phyloP scores from a whole-genome alignment of 108 stramenopile species.

The Nitzschia palea region DNA sequence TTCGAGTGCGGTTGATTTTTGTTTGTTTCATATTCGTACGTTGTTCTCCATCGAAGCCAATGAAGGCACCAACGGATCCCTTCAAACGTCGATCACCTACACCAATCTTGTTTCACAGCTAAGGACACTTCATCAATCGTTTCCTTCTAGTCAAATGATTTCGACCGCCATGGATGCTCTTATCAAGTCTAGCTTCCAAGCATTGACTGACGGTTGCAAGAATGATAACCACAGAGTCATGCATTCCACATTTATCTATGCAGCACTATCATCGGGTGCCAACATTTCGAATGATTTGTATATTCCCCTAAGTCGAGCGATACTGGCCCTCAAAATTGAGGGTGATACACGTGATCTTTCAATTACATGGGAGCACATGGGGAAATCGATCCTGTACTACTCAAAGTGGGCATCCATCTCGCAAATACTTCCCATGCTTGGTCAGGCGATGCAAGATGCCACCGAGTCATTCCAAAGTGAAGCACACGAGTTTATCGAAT shows the following conservation, averaged over 20 bases:
- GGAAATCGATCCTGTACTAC: slow-evolving; percentile 62
- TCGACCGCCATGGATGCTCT: slow-evolving; percentile 42
- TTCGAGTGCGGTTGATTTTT: slow-evolving; percentile 55
- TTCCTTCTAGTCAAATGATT: slow-evolving; percentile 59
- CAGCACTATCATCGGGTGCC: slow-evolving; percentile 69
- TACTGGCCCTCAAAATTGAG: slow-evolving; percentile 3
- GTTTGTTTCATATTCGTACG: slow-evolving; percentile 47
- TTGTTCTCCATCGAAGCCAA: slow-evolving; percentile 30
- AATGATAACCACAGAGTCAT: slow-evolving; percentile 7
- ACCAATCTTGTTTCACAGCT: slow-evolving; percentile 51
- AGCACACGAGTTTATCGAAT: slow-evolving; percentile 8
- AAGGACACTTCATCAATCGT: slow-evolving; percentile 49
- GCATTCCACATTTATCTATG: slow-evolving; percentile 43
- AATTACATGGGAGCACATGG: slow-evolving; percentile 48
- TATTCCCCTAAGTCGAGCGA: slow-evolving; percentile 25
- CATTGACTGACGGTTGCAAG: not conserved
- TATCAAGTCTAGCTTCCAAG: slow-evolving; percentile 24
- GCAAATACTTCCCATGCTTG: slow-evolving; percentile 19
- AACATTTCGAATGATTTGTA: slow-evolving; percentile 21
- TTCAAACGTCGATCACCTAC: slow-evolving; percentile 41
- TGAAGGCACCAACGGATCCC: slow-evolving; percentile 14
- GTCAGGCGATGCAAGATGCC: slow-evolving; percentile 7
- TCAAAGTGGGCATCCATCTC: slow-evolving; percentile 58
- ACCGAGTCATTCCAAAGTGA: slow-evolving; percentile 3
- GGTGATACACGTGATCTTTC: slow-evolving; percentile 12